A percentile compares a stretch with the other conserved stretches of the same genome.
phyloP scores from a whole-genome alignment of 805 yeast species.

The Yarrowia osloensis region DNA sequence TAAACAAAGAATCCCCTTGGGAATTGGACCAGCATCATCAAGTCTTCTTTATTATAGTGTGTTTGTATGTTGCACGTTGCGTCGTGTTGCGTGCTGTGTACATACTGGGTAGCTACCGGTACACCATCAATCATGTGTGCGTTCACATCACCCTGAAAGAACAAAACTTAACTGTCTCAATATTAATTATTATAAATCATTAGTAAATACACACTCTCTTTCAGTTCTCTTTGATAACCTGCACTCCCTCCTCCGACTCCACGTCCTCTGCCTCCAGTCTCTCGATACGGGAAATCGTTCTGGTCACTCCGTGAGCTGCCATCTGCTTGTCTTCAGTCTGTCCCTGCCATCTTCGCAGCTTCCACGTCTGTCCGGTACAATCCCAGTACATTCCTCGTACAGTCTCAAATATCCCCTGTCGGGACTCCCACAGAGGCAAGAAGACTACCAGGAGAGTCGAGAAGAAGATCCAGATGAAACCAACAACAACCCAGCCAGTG shows the following conservation, averaged over 20 bases:
- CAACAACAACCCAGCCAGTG: slow-evolving; percentile 86
- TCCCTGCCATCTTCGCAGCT: slow-evolving; percentile 74
- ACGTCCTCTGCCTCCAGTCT: neutral
- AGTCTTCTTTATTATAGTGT: too few relatives aligned
- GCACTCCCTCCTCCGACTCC: neutral
- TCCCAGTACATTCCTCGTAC: slow-evolving; percentile 89
- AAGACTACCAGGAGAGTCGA: slow-evolving; percentile 56
- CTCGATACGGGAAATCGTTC: neutral
- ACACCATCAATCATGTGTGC: too few relatives aligned
- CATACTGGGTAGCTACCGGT: too few relatives aligned
- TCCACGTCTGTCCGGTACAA: slow-evolving; percentile 69
- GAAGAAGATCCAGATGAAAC: slow-evolving; percentile 74
- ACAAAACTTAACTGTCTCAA: too few relatives aligned
- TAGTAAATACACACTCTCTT: neutral
- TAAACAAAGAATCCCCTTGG: too few relatives aligned
- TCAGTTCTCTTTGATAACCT: neutral
- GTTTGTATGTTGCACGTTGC: too few relatives aligned
- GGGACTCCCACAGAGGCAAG: slow-evolving; percentile 74
- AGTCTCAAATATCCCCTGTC: slow-evolving; percentile 63
- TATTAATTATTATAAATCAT: too few relatives aligned
- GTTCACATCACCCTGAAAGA: too few relatives aligned
- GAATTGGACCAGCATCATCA: too few relatives aligned
- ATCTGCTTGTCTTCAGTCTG: neutral
- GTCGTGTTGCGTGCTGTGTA: too few relatives aligned
- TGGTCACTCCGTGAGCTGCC: slow-evolving; percentile 4